Base-by-base conservation (phyloP, 441 rosid genomes). In the Populus hybrid region DNA sequence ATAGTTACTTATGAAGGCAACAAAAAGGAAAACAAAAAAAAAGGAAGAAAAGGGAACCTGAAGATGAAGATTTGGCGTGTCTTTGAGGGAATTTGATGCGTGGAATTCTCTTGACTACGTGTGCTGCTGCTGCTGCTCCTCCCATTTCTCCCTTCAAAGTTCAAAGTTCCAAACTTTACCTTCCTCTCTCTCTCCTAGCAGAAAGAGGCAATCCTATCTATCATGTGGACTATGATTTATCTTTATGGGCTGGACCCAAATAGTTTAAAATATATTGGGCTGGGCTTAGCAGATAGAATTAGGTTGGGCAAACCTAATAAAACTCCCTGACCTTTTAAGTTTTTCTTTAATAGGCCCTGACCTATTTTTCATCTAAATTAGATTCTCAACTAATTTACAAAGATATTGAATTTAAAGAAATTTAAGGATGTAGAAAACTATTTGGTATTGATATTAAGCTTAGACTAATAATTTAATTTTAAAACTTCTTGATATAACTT, bases 21-120 rank as follows among this genome's bases (percentile, higher is more conserved):
- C 57, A 14, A 50, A 50, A 50, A 14, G 23, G 69, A 10, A 14
- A 14, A 28, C 10, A 26, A 3, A 8, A 66, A 2, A 12, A 21
- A 34, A 65, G 26, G 20, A 46, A 46, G 57, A 76, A 63, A 79
- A 34, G 34, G 21, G 64, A 26, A 91, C 90, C 90, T 75, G 91
- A 75, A 4, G 81, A 8, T 14, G 90, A 76, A 14, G 87, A 70
- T 28, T 79, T 67, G 4, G 87, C 79, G 76, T 87, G 93, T 92
- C 93, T 81, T 77, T 87, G 84, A 40, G 97, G 95, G 79, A 92
- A 92, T 81, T 88, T 90, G 79, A 92, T 92, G 16, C 91, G 89
- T 16, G 95, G 91, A 80, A 90, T 85, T 88, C 95, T 87, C 90
- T 83, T 92, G 88, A 89, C 72, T 42, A 67, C 57, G 57, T 38